Percentiles rank a stretch among this genome's conserved stretches.
Evolutionary conservation across 2,329 filamentous ascomycete species (phyloP).

Genomic region (Pseudogymnoascus pannorum): DNA sequence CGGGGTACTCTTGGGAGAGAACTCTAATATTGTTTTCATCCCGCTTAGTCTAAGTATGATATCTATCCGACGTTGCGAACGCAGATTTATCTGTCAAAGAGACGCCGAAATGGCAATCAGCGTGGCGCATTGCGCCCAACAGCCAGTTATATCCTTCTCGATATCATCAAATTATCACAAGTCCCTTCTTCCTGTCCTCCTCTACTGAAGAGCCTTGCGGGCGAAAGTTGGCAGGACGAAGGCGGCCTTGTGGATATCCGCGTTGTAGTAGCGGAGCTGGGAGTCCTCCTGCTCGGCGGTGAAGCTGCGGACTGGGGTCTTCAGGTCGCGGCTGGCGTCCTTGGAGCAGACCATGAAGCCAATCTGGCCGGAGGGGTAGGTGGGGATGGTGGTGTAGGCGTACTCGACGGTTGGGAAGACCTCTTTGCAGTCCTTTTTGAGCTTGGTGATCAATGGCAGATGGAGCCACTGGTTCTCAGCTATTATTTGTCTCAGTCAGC

Average conservation of each 20-base stretch:
- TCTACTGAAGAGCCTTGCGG: constrained; percentile 61
- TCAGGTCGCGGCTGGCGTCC: constrained; percentile 76
- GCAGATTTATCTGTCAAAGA: not conserved
- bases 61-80: not conserved
- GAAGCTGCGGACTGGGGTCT: constrained; percentile 76
- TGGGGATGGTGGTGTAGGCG: constrained; percentile 98
- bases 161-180: constrained; percentile 2
- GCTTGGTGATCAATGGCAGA: constrained; percentile 82
- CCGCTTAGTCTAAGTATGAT: not conserved
- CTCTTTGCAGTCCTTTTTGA: constrained; percentile 94
- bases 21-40: constrained; percentile 2
- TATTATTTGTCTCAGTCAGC: constrained; percentile 33
- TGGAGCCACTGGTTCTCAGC: constrained; percentile 99
- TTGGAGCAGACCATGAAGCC: constrained; percentile 99
- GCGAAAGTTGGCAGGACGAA: constrained; percentile 94
- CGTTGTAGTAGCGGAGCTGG: constrained; percentile 94
- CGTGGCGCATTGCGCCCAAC: not conserved
- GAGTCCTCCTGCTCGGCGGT: constrained; percentile 82
- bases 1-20: not conserved
- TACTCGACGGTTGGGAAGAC: constrained; percentile 98
- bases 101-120: not conserved
- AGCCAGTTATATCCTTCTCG: not conserved
- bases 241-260: constrained; percentile 89
- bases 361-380: constrained; percentile 97
- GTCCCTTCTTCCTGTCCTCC: not conserved